Evolutionary conservation across 2,329 filamentous ascomycete species (phyloP), one percentile per base, ranked within the genome.

Genomic region (Penicillium sp.): DNA sequence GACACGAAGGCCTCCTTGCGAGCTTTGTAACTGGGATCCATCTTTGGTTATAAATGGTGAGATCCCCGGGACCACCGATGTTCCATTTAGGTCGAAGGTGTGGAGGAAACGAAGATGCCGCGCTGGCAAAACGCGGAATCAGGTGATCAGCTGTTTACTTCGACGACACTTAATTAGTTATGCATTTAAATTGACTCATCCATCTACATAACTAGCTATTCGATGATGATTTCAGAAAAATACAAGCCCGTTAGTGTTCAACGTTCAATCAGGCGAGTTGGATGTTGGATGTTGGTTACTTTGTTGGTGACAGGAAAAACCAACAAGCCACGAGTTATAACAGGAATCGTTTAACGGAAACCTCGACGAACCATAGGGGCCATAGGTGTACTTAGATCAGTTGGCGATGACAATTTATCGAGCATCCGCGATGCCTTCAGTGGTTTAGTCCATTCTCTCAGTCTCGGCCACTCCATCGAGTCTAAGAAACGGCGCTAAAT

Each of bases 1-100:
- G 91, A 95, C 63, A 98, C 93, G 68, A 95, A 95, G 64, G 89
- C 89, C 75, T 95, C 90, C 74, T 98, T 98, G 58, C 86, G 78
- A 62, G 86, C 81, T 73, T 96, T 98, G 76, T 96, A 95, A 70
- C 78, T 84, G 43, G 64, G 56, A 35, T 68, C 65, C 69, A 69
- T 69, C 7, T 41, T 61, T 29, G 31, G 20, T 24, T 34, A 31
- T 24, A 24, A 4, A 26, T 4, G 3, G n/a, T 24, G 35, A 28
- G 10, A 14, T n/a, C 13, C 28, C 14, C 4, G 11, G 7, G 13
- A 16, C 27, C 11, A 8, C 14, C 7, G 2, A 29, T 22, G 7
- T 36, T 22, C 41, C 42, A 40, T 29, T 20, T 18, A 20, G 23
- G 29, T 36, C n/a, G 16, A 37, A 35, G 29, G 32, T 27, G 13